These are phyloP conservation scores for Plasmodium adleri DNA, from an alignment of 169 alveolate genomes.

Conservation along the genomic window DNA sequence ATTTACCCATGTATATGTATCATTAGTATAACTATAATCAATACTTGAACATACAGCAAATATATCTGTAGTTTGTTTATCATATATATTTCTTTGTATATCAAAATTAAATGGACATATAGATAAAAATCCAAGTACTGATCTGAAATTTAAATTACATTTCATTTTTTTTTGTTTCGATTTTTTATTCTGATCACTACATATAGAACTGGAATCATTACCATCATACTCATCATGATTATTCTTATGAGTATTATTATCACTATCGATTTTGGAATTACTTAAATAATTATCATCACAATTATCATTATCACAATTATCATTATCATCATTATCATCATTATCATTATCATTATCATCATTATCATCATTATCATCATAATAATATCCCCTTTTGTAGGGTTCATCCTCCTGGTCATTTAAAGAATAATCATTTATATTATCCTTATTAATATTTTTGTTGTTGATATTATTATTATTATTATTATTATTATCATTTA, in stretches of 20 bases:
- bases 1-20: conserved; percentile 50
- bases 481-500: background rate
- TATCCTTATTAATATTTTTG: background rate
- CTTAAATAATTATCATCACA: background rate
- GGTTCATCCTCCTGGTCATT: background rate
- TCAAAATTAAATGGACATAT: conserved; percentile 45
- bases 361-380: background rate
- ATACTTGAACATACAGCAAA: conserved; percentile 65
- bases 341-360: background rate
- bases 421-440: background rate
- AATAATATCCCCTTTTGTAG: background rate
- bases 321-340: background rate
- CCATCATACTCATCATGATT: background rate
- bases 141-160: conserved; percentile 35
- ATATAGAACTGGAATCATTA: conserved; percentile 3
- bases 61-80: conserved; percentile 16
- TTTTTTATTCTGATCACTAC: conserved; percentile 13
- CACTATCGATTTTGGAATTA: too few species aligned
- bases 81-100: conserved; percentile 10
- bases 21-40: conserved; percentile 42
- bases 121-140: conserved; percentile 54
- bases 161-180: conserved; percentile 33
- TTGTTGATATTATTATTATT: background rate
- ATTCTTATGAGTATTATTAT: background rate
- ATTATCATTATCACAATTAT: background rate